Conservation (phyloP, 495 filamentous ascomycete species). For the Lasiosphaeria miniovina region DNA sequence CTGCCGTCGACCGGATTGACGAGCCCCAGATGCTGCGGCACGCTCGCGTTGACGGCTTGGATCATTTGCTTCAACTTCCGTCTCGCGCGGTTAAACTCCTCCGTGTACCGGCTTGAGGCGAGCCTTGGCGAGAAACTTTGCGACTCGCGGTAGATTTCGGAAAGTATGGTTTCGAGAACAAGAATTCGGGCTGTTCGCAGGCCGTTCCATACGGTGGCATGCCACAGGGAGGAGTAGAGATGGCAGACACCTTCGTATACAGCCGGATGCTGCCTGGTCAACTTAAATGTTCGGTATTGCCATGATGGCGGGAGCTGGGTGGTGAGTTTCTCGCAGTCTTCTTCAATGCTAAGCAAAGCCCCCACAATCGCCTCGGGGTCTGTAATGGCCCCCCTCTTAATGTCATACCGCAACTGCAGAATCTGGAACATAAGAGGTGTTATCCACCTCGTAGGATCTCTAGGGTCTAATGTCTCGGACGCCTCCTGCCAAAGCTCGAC, state of each 20-base stretch:
- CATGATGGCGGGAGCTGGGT: conserved; percentile 39
- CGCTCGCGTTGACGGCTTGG: conserved; percentile 44
- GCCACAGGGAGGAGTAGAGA: conserved; percentile 51
- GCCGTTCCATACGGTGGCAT: conserved; percentile 54
- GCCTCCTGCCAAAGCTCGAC: conserved; percentile 38
- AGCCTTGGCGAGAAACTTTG: conserved; percentile 10
- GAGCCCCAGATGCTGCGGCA: conserved; percentile 45
- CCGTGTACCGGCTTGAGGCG: conserved; percentile 17
- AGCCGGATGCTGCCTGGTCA: conserved; percentile 35
- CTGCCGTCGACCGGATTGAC: conserved; percentile 27
- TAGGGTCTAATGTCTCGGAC: conserved; percentile 19
- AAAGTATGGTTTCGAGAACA: conserved; percentile 52
- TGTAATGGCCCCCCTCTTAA: conserved; percentile 32
- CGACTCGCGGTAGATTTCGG: conserved; percentile 28
- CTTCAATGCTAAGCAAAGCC: conserved; percentile 48
- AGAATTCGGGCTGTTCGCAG: conserved; percentile 56
- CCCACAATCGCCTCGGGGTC: conserved; percentile 46
- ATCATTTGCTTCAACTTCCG: conserved; percentile 33
- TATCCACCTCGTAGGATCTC: conserved; percentile 27
- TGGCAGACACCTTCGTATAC: conserved; percentile 52
- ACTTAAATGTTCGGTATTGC: conserved; percentile 31
- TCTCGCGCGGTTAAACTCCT: conserved; percentile 28
- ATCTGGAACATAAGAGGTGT: conserved; percentile 40
- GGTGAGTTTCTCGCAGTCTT: conserved; percentile 46
- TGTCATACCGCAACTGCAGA: conserved; percentile 45